phyloP scores from a whole-genome alignment of 2,329 filamentous ascomycete genomes.

The Juglanconis sp. region DNA sequence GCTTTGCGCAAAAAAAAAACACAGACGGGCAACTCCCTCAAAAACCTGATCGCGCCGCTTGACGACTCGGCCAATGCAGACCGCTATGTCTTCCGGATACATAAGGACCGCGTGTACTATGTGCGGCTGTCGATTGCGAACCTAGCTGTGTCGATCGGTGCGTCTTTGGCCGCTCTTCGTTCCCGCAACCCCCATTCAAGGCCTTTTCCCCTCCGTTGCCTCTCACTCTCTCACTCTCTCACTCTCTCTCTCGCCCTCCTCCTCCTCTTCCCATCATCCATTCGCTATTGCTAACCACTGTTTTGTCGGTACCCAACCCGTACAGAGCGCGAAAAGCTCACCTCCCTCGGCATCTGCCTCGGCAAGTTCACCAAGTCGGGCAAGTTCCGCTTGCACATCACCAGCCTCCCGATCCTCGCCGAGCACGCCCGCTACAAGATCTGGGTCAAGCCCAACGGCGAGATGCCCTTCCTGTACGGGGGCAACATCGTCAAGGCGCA shows the following conservation, averaged over 20 bases:
- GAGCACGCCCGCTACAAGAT: conserved; percentile 94
- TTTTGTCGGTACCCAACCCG: no score
- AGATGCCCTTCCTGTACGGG: conserved; percentile 96
- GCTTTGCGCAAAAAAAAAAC: neutral
- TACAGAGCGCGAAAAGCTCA: conserved; percentile 14
- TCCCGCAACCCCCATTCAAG: neutral
- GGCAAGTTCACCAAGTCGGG: conserved; percentile 96
- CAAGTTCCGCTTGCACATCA: conserved; percentile 93
- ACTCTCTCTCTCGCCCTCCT: no score
- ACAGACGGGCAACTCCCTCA: conserved; percentile 72
- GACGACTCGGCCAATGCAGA: conserved; percentile 66
- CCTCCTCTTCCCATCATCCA: neutral
- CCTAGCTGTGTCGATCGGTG: conserved; percentile 79
- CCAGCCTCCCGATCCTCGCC: conserved; percentile 79
- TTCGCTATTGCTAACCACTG: no score
- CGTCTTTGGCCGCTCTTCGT: conserved; percentile 44
- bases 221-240: neutral
- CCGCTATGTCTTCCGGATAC: conserved; percentile 81
- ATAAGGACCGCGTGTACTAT: conserved; percentile 85
- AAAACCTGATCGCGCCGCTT: conserved; percentile 75
- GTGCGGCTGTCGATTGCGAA: conserved; percentile 87
- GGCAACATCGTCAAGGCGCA: conserved; percentile 72
- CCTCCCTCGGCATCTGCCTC: conserved; percentile 16
- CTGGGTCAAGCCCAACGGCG: conserved; percentile 93
- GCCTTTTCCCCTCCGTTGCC: no score